Base-by-base conservation (phyloP, 306 rosid genomes). In the Senna tora region DNA sequence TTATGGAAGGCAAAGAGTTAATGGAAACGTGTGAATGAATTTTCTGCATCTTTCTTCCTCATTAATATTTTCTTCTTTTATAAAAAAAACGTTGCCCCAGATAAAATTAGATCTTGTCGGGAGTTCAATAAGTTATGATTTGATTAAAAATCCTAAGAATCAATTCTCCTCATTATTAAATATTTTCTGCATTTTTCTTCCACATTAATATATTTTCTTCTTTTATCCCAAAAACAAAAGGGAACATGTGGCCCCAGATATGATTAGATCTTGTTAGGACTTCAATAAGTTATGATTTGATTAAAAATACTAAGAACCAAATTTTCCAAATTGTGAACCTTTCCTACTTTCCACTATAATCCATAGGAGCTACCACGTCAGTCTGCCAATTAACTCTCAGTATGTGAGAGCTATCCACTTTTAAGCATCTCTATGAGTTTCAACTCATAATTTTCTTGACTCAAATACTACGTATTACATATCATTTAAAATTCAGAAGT, bases 51-150 rank as follows among this genome's bases (percentile, higher is more conserved):
- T 50, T 50, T 50, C 55, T 50, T 50, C 25, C 12, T 61, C 17
- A 2, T 58, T 32, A 32, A 32, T 39, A 43, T 43, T 2, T 43
- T 43, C 65, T n/a, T 15, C 43, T 32, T 14, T 30, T 58, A 58
- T 33, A 4, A 28, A 33, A 57, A 47, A 25, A 25, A 25, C 6
- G 49, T 7, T 15, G 20, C 36, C 3, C 10, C 9, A 6, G 32
- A 50, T 11, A 74, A 50, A 22, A 50, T 51, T 64, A 51, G 45
- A 68, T 43, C 9, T 21, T 25, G 22, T 5, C 4, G 22, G 19
- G 20, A 69, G 20, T 77, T 9, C 64, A 69, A 51, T 32, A 65
- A 60, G 50, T 51, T 76, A 49, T 76, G 4, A 22, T 38, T 12
- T 38, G 21, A 34, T 16, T n/a, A 8, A 36, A 8, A 9, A 34